These are phyloP conservation scores for Teunomyces gatunensis DNA, from an alignment of 805 yeast species.

Conservation along the genomic window DNA sequence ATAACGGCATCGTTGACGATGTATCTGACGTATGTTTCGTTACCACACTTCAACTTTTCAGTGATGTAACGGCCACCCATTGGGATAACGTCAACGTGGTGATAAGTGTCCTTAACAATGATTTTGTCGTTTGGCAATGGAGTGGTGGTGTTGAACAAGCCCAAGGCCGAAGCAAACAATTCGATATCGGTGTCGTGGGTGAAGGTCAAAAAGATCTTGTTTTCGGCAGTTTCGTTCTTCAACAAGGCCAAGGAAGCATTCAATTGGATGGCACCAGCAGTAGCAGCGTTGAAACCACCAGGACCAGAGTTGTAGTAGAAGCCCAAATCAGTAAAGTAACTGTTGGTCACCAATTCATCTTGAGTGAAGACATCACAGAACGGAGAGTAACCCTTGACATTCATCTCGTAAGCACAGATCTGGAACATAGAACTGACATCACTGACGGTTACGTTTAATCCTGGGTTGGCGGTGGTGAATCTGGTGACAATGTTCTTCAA, in stretches of 20 bases:
- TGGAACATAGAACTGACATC: conserved; percentile 10
- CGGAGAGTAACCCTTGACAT: conserved; percentile 12
- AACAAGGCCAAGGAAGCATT: conserved; percentile 11
- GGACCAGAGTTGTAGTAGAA: conserved; percentile 14
- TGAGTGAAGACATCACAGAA: conserved; percentile 14
- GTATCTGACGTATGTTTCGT: conserved; percentile 10
- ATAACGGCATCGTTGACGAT: conserved; percentile 14
- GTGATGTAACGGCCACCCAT: conserved; percentile 13
- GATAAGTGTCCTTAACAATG: conserved; percentile 8
- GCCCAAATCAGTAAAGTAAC: conserved; percentile 10
- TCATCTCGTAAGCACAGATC: conserved; percentile 15
- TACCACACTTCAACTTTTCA: conserved; percentile 11
- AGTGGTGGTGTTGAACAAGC: conserved; percentile 7
- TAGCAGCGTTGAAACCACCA: conserved; percentile 8
- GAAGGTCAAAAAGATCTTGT: conserved; percentile 14
- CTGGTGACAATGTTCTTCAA: conserved; percentile 16
- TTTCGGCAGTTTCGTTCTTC: conserved; percentile 9
- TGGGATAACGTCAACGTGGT: conserved; percentile 12
- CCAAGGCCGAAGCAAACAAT: conserved; percentile 10
- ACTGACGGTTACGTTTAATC: conserved; percentile 9
- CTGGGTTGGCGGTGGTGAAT: conserved; percentile 14
- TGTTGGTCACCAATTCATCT: conserved; percentile 11
- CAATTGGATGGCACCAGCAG: conserved; percentile 9
- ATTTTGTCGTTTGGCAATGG: conserved; percentile 10
- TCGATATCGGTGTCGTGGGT: conserved; percentile 16